Conservation (phyloP, 208 protist species). For the Angomonas ambiguus region DNA sequence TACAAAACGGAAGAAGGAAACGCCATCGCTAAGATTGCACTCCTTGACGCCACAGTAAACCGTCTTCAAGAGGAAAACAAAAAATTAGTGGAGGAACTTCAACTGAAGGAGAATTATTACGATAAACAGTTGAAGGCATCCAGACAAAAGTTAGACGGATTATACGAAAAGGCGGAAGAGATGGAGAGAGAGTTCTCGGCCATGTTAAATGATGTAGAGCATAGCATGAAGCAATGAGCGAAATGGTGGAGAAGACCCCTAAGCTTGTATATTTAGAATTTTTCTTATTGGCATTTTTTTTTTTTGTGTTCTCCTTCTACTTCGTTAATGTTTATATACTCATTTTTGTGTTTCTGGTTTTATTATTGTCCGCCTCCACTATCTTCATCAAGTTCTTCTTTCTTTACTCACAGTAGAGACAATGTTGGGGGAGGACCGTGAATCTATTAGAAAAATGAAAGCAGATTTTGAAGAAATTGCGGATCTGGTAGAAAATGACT, state of each 20-base stretch:
- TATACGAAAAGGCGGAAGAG: constrained; percentile 47
- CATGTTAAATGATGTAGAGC: constrained; percentile 61
- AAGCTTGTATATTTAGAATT: neutral
- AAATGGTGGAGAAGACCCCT: neutral
- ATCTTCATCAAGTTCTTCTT: neutral
- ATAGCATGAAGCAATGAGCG: constrained; percentile 26
- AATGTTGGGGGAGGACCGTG: constrained; percentile 79
- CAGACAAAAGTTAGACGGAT: constrained; percentile 48
- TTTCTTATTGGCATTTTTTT: neutral
- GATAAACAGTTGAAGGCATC: constrained; percentile 61
- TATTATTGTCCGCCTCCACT: neutral
- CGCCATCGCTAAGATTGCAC: constrained; percentile 45
- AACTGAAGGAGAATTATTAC: constrained; percentile 41
- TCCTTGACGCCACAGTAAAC: constrained; percentile 49
- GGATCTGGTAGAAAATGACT: constrained; percentile 54
- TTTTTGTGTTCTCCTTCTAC: neutral
- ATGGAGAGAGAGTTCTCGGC: constrained; percentile 85
- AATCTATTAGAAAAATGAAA: constrained; percentile 80
- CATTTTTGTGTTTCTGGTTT: neutral
- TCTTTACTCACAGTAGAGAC: neutral
- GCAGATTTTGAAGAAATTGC: constrained; percentile 82
- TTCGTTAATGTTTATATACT: neutral
- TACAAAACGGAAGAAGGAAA: constrained; percentile 77
- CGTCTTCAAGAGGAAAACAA: constrained; percentile 58
- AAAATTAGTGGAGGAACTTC: constrained; percentile 43